Base-by-base conservation (phyloP, 371 early-diverging fungal species). In the Dipsacomyces acuminosporus region DNA sequence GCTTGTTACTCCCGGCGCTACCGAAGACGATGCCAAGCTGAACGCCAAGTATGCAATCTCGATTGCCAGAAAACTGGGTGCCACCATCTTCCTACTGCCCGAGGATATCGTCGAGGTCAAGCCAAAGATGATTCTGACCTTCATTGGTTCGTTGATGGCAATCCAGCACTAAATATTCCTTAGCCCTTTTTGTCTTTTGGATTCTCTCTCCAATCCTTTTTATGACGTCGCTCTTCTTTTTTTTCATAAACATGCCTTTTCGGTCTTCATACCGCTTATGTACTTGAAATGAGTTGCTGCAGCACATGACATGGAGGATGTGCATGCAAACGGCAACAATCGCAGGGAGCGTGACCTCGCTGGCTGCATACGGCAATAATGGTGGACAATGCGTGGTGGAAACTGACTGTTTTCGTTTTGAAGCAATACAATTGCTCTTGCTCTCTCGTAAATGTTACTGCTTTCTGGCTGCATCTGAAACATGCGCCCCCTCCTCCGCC, bases 31-130 rank as follows among this genome's bases (percentile, higher is more conserved):
- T 55, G 83, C 86, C 33, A 86, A 87, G 78, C 66, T 88, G 64
- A 96, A 95, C 65, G 94, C 94, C 51, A 89, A 91, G 72, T 89
- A 94, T 54, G 94, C 94, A 49, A 94, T 96, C 51, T 94, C 94
- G 9, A 90, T 96, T 78, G 97, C 97, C 9, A 86, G 97, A 73
- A 95, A 95, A 76, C 76, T 96, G 50, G 96, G 96, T 26, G 96
- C 97, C n/a, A 93, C 95, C 35, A 94, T 96, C 64, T 96, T 96
- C 78, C 81, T 95, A 48, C 80, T 94, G 41, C 96, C 96, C 8
- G 96, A 96, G 76, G 96, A 96, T 78, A 95, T 96, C 75, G 86
- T 92, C 45, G 96, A 94, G 76, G 90, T 90, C 46, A 83, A 89
- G 74, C 79, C 88, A 56, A 92, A 90, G 78, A 90, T 92, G 90